Conservation (phyloP, 345 rosid genomes). For the Hibiscus trionum region DNA sequence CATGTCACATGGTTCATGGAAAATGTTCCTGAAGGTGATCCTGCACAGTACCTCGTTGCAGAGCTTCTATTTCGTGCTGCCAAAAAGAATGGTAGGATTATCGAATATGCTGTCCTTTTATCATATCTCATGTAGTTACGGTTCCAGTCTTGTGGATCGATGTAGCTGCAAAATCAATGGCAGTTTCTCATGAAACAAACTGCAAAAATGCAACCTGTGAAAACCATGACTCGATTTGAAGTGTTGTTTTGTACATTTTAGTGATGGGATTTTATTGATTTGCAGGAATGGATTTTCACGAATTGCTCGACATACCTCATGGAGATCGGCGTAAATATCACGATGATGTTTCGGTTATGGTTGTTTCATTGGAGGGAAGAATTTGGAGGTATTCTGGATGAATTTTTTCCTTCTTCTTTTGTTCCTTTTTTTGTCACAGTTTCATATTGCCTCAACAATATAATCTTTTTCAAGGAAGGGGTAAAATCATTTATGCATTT, state of each 20-base stretch:
- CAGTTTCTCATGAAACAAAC: neutral
- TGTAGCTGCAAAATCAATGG: neutral
- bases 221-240: neutral
- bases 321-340: conserved; percentile 86
- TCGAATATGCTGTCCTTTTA: neutral
- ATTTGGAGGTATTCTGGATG: conserved; percentile 93
- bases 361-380: conserved; percentile 92
- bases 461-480: too few relatives aligned
- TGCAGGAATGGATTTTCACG: conserved; percentile 90
- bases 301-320: conserved; percentile 81
- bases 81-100: conserved; percentile 68
- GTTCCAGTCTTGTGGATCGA: neutral
- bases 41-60: conserved; percentile 85
- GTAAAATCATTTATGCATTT: neutral
- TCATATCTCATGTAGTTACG: neutral
- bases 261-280: neutral
- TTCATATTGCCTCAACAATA: too few relatives aligned
- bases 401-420: conserved; percentile 6
- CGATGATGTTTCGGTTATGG: conserved; percentile 94
- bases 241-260: neutral
- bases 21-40: conserved; percentile 92
- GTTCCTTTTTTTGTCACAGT: too few relatives aligned
- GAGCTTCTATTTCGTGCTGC: conserved; percentile 94
- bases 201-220: neutral
- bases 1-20: conserved; percentile 96